Evolutionary conservation across 345 rosid species (phyloP).

Genomic region (Brassica rapa): DNA sequence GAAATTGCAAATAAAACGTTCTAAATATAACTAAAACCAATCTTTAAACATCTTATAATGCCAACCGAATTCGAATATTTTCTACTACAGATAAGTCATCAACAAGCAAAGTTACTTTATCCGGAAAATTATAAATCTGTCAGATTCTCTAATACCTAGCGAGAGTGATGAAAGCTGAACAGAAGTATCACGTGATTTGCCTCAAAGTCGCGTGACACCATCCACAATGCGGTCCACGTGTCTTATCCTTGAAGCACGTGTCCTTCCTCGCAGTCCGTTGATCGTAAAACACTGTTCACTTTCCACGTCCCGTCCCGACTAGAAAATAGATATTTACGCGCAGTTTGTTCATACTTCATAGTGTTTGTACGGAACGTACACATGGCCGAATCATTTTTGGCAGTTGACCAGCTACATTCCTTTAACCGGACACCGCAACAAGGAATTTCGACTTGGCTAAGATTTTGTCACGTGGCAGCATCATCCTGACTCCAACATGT

Average conservation of each 20-base stretch:
- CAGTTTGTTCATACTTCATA: neutral
- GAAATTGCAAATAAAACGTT: neutral
- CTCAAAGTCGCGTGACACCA: conserved; percentile 31
- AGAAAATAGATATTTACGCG: conserved; percentile 1
- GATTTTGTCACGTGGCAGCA: conserved; percentile 17
- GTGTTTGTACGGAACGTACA: conserved; percentile 3
- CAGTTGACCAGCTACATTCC: conserved; percentile 27
- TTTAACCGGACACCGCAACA: neutral
- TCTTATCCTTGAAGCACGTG: conserved; percentile 26
- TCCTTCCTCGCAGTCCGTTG: conserved; percentile 7
- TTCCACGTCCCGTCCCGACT: conserved; percentile 24
- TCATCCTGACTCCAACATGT: neutral
- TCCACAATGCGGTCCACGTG: neutral
- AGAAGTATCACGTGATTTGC: conserved; percentile 23
- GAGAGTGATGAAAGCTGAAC: neutral
- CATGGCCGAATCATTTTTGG: conserved; percentile 14
- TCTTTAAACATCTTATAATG: neutral
- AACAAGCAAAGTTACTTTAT: conserved; percentile 2
- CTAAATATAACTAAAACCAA: neutral
- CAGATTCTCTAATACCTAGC: conserved; percentile 14
- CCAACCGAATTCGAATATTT: conserved; percentile 16
- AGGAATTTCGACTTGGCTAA: neutral
- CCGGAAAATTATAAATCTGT: neutral
- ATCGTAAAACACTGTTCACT: conserved; percentile 15
- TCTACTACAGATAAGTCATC: neutral